Percentiles rank a stretch among this genome's conserved stretches.
Evolutionary conservation across 2,329 filamentous ascomycete species (phyloP).

Genomic region (Colletotrichum sp.): DNA sequence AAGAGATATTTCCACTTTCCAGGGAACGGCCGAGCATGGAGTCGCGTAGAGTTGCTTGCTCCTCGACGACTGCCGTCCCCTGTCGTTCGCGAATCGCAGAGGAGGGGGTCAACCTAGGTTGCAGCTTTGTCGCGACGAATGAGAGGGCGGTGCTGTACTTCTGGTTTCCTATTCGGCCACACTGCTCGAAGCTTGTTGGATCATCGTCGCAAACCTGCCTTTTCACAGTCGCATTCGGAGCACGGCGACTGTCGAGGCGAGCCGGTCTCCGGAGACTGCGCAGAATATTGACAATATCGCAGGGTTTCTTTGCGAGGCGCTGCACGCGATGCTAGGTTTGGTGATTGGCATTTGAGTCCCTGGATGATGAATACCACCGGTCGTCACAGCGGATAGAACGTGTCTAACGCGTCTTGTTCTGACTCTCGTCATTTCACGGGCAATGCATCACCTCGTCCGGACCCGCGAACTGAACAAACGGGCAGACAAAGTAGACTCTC

Average conservation of each 20-base stretch:
- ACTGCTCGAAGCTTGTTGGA: not conserved
- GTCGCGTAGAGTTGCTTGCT: not conserved
- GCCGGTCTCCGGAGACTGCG: not conserved
- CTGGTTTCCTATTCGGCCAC: slow-evolving; percentile 26
- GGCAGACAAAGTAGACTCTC: not conserved
- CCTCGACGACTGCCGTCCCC: slow-evolving; percentile 3
- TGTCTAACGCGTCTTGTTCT: not conserved
- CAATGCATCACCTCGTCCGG: not conserved
- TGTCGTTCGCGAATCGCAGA: slow-evolving; percentile 11
- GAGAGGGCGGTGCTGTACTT: slow-evolving; percentile 10
- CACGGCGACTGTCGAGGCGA: not conserved
- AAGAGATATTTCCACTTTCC: not conserved
- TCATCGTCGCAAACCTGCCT: not conserved
- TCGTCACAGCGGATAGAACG: not conserved
- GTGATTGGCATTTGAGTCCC: not conserved
- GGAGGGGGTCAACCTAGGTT: not conserved
- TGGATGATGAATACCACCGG: not conserved
- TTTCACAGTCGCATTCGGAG: not conserved
- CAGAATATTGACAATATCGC: not conserved
- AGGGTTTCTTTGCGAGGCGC: not conserved
- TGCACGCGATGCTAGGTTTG: not conserved
- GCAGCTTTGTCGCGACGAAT: slow-evolving; percentile 24
- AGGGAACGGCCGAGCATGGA: not conserved
- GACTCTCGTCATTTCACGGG: not conserved
- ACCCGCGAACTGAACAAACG: not conserved